Conservation (phyloP, 805 yeast species). For the Debaryomyces hansenii region DNA sequence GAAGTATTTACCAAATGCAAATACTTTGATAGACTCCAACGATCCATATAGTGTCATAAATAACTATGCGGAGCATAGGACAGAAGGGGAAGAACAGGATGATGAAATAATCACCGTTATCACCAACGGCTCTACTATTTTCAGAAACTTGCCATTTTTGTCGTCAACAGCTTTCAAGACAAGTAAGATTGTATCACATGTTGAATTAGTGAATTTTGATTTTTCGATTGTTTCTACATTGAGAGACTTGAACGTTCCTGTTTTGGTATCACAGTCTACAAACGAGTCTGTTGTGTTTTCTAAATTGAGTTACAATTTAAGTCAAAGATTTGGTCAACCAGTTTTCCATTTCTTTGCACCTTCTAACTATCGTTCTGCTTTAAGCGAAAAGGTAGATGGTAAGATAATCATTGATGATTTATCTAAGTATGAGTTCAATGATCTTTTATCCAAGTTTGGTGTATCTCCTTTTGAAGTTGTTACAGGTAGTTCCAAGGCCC, state of each 20-base stretch:
- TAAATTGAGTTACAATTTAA: conserved; percentile 57
- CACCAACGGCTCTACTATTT: conserved; percentile 52
- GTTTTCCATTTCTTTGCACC: conserved; percentile 71
- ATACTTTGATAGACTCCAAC: conserved; percentile 41
- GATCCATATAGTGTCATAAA: conserved; percentile 54
- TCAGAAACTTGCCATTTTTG: conserved; percentile 62
- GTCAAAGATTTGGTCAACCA: conserved; percentile 49
- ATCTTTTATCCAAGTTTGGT: conserved; percentile 21
- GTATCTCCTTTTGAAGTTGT: conserved; percentile 30
- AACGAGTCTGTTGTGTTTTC: conserved; percentile 56
- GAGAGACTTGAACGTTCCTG: conserved; percentile 65
- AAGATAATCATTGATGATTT: conserved; percentile 15
- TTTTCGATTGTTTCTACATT: conserved; percentile 68
- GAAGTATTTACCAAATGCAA: conserved; percentile 19
- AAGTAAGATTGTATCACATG: conserved; percentile 57
- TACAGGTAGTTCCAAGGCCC: conserved; percentile 36
- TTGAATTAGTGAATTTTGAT: conserved; percentile 59
- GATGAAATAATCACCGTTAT: conserved; percentile 44
- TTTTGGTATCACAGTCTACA: conserved; percentile 65
- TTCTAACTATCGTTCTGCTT: conserved; percentile 13
- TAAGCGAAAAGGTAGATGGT: conserved; percentile 11
- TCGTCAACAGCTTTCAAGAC: conserved; percentile 34
- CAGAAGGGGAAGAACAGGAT: conserved; percentile 9
- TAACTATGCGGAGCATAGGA: conserved; percentile 17
- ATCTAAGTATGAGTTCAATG: conserved; percentile 17